These are phyloP conservation scores for Mucor racemosus DNA, from an alignment of 371 early-diverging fungal species.

Conservation along the genomic window DNA sequence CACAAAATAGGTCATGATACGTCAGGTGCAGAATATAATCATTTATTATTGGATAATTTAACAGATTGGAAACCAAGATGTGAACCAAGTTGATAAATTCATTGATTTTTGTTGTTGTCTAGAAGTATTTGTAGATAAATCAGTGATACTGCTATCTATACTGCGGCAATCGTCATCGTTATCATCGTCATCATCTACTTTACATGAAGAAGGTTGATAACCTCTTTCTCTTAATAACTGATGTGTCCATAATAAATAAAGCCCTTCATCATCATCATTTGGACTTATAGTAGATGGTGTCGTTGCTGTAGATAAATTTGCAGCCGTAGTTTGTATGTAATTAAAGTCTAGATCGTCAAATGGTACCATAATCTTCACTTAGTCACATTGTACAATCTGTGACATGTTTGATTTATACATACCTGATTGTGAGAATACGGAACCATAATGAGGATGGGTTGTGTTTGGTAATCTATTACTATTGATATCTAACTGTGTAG, in stretches of 20 bases:
- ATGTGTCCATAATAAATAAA: constrained; percentile 49
- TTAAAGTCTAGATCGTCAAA: constrained; percentile 4
- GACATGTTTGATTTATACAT: background rate
- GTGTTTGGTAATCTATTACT: background rate
- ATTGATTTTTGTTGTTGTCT: background rate
- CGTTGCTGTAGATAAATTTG: background rate
- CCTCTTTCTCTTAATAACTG: constrained; percentile 44
- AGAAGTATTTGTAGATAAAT: background rate
- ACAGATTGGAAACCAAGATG: constrained; percentile 17
- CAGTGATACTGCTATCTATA: constrained; percentile 22
- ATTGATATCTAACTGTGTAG: background rate
- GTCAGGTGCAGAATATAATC: background rate
- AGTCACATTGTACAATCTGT: background rate
- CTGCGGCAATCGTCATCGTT: constrained; percentile 13
- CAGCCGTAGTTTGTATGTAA: background rate
- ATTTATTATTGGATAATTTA: background rate
- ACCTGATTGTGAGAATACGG: background rate
- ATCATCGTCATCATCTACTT: constrained; percentile 9
- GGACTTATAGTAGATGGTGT: constrained; percentile 19
- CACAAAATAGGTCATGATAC: background rate
- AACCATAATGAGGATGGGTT: background rate
- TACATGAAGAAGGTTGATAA: constrained; percentile 23
- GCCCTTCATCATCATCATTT: constrained; percentile 44
- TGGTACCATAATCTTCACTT: background rate
- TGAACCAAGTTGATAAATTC: constrained; percentile 9